Evolutionary conservation across 148 eudicot species (phyloP), one percentile per base, ranked within the genome.

Genomic region (Rhododendron mucronatum): DNA sequence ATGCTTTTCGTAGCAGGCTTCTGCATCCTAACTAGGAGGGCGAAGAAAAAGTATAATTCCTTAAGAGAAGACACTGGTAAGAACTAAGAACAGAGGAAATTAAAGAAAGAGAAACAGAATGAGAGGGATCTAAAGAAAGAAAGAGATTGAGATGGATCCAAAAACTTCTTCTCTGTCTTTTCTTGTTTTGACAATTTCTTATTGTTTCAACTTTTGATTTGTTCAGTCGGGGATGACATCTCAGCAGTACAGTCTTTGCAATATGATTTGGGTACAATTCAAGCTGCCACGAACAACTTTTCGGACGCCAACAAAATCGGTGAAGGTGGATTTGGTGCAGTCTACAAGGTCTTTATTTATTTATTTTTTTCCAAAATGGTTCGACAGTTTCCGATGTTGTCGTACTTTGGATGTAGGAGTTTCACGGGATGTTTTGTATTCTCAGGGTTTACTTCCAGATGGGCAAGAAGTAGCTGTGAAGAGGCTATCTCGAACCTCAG

Each of bases 401-500:
- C n/a, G 12, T 35, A 77, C 13, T 41, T 18, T 77, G 80, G 26
- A 21, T 81, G n/a, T 11, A 35, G 12, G 45, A 78, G 15, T 12
- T 59, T 78, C 21, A 3, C 0, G 28, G 14, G 23, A 16, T 21
- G 12, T 16, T 48, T 15, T 55, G n/a, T 77, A 33, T 57, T 63
- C 57, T 63, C 2, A 93, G 95, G 95, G 95, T 12, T 73, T 16
- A 5, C 87, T 69, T 69, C 18, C 2, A 3, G 75, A 69, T 69
- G 35, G 35, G 14, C 75, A 69, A 69, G 75, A 69, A 5, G 75
- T 69, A 28, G 75, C 75, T 69, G 75, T 69, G 75, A 69, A 69
- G 37, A 69, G 75, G 18, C 37, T 69, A 30, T 69, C 75, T 26
- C 37, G 39, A 69, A 69, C 37, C 37, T 69, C 75, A 28, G 75